Conservation (phyloP, 495 filamentous ascomycete species). For the Thermothielavioides terrestris region DNA sequence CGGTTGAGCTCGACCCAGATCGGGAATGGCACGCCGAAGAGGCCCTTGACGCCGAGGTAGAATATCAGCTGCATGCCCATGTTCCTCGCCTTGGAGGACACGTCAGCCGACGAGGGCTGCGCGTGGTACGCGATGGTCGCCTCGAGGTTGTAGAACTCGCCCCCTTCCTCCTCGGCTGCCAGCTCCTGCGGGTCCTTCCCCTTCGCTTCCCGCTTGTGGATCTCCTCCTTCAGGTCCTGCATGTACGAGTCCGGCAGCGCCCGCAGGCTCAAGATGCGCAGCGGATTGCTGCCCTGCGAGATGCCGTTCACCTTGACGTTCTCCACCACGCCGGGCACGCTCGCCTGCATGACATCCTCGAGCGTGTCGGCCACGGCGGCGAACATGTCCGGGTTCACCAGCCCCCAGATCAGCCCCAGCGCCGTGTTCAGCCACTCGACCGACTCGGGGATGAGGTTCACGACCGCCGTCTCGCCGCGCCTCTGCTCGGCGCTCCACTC, state of each 20-base stretch:
- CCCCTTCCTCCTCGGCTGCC: constrained; percentile 82
- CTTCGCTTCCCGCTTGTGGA: constrained; percentile 68
- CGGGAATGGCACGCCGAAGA: constrained; percentile 83
- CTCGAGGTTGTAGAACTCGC: constrained; percentile 91
- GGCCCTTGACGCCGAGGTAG: constrained; percentile 75
- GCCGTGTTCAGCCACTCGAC: constrained; percentile 90
- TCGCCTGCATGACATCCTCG: constrained; percentile 91
- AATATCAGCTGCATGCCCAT: constrained; percentile 95
- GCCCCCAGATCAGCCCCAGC: constrained; percentile 71
- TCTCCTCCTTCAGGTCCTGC: constrained; percentile 64
- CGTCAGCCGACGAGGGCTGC: constrained; percentile 54
- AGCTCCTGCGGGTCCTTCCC: constrained; percentile 79
- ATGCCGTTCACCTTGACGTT: constrained; percentile 96
- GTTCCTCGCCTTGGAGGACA: constrained; percentile 75
- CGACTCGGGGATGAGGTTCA: constrained; percentile 84
- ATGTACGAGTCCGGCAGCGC: constrained; percentile 78
- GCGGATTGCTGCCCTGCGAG: constrained; percentile 80
- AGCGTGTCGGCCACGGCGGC: constrained; percentile 46
- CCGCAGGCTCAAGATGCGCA: constrained; percentile 82
- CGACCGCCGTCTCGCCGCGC: constrained; percentile 69
- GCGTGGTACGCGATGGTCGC: constrained; percentile 91
- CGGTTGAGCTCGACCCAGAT: constrained; percentile 83
- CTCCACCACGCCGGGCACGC: constrained; percentile 78
- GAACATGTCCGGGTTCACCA: constrained; percentile 93
- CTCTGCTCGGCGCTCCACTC: constrained; percentile 86